A percentile compares a stretch with the other conserved stretches of the same genome.
Conservation (phyloP, 495 filamentous ascomycete genomes). For the Aspergillus indologenus region DNA sequence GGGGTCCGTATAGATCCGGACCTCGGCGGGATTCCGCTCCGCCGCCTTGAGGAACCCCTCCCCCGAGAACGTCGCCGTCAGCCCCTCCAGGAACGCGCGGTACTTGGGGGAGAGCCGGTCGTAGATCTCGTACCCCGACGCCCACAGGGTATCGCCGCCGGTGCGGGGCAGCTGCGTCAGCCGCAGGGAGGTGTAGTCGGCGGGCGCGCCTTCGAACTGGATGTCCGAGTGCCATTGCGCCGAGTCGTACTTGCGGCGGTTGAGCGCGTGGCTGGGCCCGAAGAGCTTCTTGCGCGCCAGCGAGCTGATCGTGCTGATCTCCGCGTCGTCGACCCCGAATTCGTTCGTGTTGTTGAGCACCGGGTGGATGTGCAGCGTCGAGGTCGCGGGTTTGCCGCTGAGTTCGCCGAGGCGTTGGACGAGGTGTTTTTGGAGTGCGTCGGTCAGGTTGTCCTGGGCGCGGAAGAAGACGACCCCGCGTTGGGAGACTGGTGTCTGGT, state of each 20-base stretch:
- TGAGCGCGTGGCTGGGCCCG: conserved; percentile 5
- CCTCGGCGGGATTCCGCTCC: conserved; percentile 49
- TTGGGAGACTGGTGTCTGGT: conserved; percentile 54
- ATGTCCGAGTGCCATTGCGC: conserved; percentile 60
- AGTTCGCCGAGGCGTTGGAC: conserved; percentile 55
- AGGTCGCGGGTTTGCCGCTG: conserved; percentile 53
- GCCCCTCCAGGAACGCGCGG: conserved; percentile 57
- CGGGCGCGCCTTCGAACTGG: conserved; percentile 57
- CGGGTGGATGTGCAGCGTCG: conserved; percentile 65
- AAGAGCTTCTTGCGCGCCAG: conserved; percentile 51
- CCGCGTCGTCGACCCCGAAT: conserved; percentile 53
- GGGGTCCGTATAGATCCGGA: conserved; percentile 45
- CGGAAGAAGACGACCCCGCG: conserved; percentile 76
- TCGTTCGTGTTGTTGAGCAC: conserved; percentile 46
- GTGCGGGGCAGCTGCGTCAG: conserved; percentile 57
- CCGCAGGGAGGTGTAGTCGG: conserved; percentile 56
- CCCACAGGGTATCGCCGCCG: conserved; percentile 73
- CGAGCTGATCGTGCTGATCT: conserved; percentile 65
- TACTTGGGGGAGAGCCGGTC: conserved; percentile 67
- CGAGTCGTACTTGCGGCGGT: conserved; percentile 11
- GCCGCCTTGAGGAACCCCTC: conserved; percentile 58
- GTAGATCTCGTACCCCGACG: conserved; percentile 74
- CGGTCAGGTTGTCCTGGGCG: conserved; percentile 56
- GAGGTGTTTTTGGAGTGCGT: conserved; percentile 61
- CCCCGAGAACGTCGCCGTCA: conserved; percentile 66